Conservation (phyloP, 78 protist genomes). For the Dictyostelium purpureum region DNA sequence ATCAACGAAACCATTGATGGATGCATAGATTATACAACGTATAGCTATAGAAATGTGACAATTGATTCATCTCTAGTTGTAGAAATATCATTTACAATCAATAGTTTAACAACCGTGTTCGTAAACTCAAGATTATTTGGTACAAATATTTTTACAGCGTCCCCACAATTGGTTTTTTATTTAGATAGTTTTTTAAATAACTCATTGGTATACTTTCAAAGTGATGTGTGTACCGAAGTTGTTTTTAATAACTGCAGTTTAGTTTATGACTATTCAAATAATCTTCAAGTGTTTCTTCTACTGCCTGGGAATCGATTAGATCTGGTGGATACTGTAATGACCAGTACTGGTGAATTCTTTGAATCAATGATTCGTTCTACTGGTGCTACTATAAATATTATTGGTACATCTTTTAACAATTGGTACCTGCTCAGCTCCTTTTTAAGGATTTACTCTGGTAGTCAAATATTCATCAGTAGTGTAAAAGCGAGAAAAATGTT, state of each 20-base stretch:
- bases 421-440: background rate
- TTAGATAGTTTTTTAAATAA: background rate
- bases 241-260: background rate
- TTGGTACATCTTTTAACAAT: background rate
- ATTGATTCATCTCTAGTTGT: too few species aligned
- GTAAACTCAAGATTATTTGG: too few species aligned
- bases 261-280: background rate
- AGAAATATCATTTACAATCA: too few species aligned
- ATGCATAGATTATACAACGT: too few species aligned
- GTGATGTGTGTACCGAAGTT: background rate
- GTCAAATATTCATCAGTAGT: background rate
- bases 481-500: background rate
- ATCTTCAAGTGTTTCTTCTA: background rate
- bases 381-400: background rate
- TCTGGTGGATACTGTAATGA: background rate
- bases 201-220: background rate
- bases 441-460: background rate
- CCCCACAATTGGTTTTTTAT: too few species aligned
- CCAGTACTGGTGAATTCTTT: constrained; percentile 9
- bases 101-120: too few species aligned
- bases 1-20: too few species aligned
- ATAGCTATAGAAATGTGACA: too few species aligned
- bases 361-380: background rate
- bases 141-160: too few species aligned
- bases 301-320: background rate